Percentiles rank a stretch among this genome's conserved stretches.
These are phyloP conservation scores for Suhomyces anneliseae DNA, from an alignment of 1,139 yeast genomes.

Conservation along the genomic window DNA sequence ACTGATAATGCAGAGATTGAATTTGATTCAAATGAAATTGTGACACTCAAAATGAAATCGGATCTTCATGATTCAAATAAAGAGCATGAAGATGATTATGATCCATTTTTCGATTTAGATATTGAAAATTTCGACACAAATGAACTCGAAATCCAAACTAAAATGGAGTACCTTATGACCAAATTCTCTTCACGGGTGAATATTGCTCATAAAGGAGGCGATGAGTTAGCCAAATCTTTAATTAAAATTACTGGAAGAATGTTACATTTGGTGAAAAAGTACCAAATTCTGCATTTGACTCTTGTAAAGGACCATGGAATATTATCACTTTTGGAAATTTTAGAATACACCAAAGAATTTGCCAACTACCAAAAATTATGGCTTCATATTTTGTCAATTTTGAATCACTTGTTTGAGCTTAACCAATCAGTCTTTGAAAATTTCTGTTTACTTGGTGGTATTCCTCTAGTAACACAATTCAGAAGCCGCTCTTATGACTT, in stretches of 20 bases:
- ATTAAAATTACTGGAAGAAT: constrained; percentile 43
- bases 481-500: constrained; percentile 36
- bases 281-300: constrained; percentile 42
- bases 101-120: constrained; percentile 43
- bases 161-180: constrained; percentile 41
- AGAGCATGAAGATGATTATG: constrained; percentile 27
- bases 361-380: constrained; percentile 38
- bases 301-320: constrained; percentile 52
- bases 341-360: constrained; percentile 36
- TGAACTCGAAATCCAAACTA: constrained; percentile 44
- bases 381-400: constrained; percentile 40
- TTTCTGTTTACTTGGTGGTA: constrained; percentile 58
- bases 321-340: constrained; percentile 47
- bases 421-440: constrained; percentile 45
- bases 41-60: constrained; percentile 6
- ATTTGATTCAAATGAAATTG: constrained; percentile 15
- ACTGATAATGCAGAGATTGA: constrained; percentile 28
- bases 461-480: constrained; percentile 50
- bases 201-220: constrained; percentile 30
- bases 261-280: constrained; percentile 42
- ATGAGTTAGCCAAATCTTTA: constrained; percentile 31
- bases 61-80: constrained; percentile 1
- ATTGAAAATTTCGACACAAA: constrained; percentile 44
- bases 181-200: constrained; percentile 39
- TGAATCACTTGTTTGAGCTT: constrained; percentile 40